These are phyloP conservation scores for Coemansia sp. DNA, from an alignment of 192 early-diverging fungal genomes.

Conservation along the genomic window DNA sequence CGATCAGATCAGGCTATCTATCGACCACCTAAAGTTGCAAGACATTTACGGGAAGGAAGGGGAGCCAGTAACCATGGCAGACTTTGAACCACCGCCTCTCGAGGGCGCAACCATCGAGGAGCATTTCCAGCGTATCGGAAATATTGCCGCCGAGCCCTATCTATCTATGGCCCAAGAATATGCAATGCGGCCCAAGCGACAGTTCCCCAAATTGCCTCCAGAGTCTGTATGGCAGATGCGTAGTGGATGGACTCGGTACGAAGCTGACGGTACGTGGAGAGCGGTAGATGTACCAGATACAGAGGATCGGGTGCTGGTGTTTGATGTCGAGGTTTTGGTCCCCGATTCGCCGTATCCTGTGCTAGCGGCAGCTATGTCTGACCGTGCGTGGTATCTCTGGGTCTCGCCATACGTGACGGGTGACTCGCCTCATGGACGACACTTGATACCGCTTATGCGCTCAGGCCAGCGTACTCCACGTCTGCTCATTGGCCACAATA, in stretches of 20 bases:
- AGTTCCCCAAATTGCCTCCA: constrained; percentile 47
- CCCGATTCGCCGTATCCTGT: constrained; percentile 73
- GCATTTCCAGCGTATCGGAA: constrained; percentile 79
- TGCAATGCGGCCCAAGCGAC: constrained; percentile 23
- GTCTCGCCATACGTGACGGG: constrained; percentile 77
- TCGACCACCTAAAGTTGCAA: constrained; percentile 50
- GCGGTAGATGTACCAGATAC: constrained; percentile 59
- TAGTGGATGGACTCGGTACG: constrained; percentile 87
- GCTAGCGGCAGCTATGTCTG: constrained; percentile 79
- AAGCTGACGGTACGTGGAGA: constrained; percentile 33
- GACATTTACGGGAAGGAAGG: constrained; percentile 47
- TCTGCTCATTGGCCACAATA: constrained; percentile 88
- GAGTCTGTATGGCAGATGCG: constrained; percentile 61
- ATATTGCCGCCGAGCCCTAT: constrained; percentile 65
- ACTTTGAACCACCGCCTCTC: constrained; percentile 62
- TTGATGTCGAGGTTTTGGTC: constrained; percentile 86
- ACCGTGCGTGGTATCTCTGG: constrained; percentile 90
- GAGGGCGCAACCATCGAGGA: constrained; percentile 63
- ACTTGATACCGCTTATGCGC: constrained; percentile 68
- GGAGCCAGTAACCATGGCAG: constrained; percentile 42
- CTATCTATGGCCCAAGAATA: constrained; percentile 59
- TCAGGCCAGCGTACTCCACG: constrained; percentile 52
- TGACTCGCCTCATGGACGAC: constrained; percentile 48
- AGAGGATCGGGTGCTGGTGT: constrained; percentile 70
- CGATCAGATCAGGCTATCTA: constrained; percentile 40